phyloP scores from a whole-genome alignment of 176 grass and related monocot species.

The Oryza nivara region DNA sequence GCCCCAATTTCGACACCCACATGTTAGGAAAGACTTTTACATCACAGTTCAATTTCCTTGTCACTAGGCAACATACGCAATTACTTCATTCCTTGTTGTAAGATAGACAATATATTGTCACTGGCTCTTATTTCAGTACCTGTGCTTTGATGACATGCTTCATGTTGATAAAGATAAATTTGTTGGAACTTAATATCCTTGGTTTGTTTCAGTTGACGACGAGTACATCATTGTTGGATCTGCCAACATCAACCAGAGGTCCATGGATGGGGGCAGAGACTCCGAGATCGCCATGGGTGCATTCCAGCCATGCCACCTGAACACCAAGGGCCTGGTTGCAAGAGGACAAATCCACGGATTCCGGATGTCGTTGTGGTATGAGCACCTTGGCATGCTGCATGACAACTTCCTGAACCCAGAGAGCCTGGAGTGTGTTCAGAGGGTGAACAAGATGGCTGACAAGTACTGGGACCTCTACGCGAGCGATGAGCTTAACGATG shows the following conservation, averaged over 20 bases:
- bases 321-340: constrained; percentile 52
- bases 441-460: constrained; percentile 77
- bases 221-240: constrained; percentile 96
- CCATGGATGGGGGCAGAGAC: constrained; percentile 91
- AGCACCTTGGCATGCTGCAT: constrained; percentile 88
- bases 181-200: neutral
- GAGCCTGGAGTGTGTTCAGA: constrained; percentile 64
- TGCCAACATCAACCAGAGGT: constrained; percentile 92
- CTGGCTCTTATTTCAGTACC: neutral
- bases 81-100: neutral
- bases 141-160: constrained; percentile 14
- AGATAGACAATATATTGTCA: constrained; percentile 8
- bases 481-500: constrained; percentile 45
- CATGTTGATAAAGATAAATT: constrained; percentile 18
- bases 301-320: constrained; percentile 73
- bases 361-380: constrained; percentile 88
- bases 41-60: neutral
- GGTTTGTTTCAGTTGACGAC: constrained; percentile 72
- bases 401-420: constrained; percentile 63
- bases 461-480: constrained; percentile 84
- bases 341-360: constrained; percentile 88
- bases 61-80: constrained; percentile 1
- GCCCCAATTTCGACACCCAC: neutral
- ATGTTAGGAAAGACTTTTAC: neutral
- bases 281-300: constrained; percentile 84